These are phyloP conservation scores for Thuja plicata DNA, from an alignment of 83 land plant genomes.

Conservation along the genomic window DNA sequence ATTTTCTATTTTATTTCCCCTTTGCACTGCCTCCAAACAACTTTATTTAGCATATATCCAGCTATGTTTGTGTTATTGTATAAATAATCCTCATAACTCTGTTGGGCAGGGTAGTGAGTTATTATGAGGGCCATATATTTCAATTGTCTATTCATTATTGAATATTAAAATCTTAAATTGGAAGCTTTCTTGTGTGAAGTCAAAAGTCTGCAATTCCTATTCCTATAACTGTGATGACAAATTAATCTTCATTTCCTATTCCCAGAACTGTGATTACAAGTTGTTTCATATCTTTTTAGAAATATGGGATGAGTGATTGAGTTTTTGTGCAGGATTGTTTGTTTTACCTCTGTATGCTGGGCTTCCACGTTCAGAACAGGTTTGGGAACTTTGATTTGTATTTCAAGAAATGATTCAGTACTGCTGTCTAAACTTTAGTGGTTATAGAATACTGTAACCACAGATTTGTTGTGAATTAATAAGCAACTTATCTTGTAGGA, in stretches of 20 bases:
- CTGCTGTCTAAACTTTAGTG: not conserved
- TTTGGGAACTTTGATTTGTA: constrained; percentile 13
- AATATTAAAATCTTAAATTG: not conserved
- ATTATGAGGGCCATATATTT: not conserved
- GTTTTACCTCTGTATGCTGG: constrained; percentile 89
- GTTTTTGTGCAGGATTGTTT: constrained; percentile 51
- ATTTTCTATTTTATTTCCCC: not conserved
- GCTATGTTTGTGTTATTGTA: not conserved
- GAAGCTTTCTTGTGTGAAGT: not conserved
- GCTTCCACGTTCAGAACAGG: constrained; percentile 89
- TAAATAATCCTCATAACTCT: not conserved
- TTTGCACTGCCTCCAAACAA: not conserved
- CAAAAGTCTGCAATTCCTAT: not conserved
- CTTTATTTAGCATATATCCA: not conserved
- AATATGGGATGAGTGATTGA: not conserved
- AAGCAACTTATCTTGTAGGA: constrained; percentile 42
- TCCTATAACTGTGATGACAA: not conserved
- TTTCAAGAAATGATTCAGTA: not conserved
- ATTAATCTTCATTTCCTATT: not conserved
- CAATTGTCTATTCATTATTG: not conserved
- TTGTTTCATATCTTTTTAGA: not conserved
- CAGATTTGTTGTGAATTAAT: not conserved
- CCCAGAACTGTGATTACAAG: not conserved
- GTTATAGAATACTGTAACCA: not conserved
- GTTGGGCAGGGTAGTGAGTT: not conserved